Conservation (phyloP, 768 basidiomycete genomes). For the Kwoniella europaea region DNA sequence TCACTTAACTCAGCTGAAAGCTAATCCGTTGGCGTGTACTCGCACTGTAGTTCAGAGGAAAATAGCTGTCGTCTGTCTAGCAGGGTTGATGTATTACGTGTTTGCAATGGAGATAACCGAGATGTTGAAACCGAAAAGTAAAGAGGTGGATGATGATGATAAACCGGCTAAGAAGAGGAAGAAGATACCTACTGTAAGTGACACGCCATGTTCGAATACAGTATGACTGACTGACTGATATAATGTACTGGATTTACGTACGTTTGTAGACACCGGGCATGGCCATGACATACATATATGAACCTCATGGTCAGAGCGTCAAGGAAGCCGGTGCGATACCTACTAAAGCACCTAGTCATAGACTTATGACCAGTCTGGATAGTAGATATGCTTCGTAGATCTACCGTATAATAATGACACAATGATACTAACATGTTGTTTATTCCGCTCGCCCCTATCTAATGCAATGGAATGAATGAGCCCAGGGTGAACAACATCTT, state of each 20-base stretch:
- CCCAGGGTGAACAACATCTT: background rate
- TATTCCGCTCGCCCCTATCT: too few species aligned
- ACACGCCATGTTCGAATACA: background rate
- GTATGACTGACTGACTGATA: background rate
- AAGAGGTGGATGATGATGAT: constrained; percentile 30
- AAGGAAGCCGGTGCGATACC: constrained; percentile 36
- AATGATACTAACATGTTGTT: too few species aligned
- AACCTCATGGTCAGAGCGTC: constrained; percentile 30
- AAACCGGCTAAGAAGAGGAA: constrained; percentile 29
- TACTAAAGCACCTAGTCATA: constrained; percentile 41
- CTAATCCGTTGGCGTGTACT: too few species aligned
- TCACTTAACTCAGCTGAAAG: too few species aligned
- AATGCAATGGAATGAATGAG: too few species aligned
- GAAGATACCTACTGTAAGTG: constrained; percentile 44
- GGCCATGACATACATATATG: constrained; percentile 53
- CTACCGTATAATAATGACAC: too few species aligned
- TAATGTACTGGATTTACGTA: background rate
- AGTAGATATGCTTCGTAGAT: constrained; percentile 45
- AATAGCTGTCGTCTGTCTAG: constrained; percentile 37
- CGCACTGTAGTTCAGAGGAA: constrained; percentile 46
- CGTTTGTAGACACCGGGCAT: constrained; percentile 44
- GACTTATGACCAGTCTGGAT: constrained; percentile 43
- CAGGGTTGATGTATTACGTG: constrained; percentile 42
- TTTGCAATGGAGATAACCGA: constrained; percentile 39
- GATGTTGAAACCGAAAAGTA: constrained; percentile 29